phyloP scores from a whole-genome alignment of 1,139 yeast genomes.

The Lodderomyces metapsilosis region DNA sequence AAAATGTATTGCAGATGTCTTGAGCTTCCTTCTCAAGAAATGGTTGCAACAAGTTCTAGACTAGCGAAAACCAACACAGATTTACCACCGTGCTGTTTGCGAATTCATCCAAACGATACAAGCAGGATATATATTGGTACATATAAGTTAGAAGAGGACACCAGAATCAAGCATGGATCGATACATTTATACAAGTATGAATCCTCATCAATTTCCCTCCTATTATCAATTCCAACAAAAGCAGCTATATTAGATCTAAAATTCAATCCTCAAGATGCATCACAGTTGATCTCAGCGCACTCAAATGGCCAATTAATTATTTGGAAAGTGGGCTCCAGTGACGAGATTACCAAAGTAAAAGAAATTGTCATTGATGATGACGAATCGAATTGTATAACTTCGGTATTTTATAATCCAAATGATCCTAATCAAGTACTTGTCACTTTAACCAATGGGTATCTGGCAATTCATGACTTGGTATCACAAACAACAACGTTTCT shows the following conservation, averaged over 20 bases:
- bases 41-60: slow-evolving; percentile 17
- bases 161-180: slow-evolving; percentile 66
- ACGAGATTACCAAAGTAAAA: slow-evolving; percentile 19
- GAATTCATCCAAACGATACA: slow-evolving; percentile 53
- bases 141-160: slow-evolving; percentile 59
- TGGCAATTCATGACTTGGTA: slow-evolving; percentile 32
- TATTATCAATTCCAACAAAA: slow-evolving; percentile 15
- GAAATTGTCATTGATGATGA: slow-evolving; percentile 42
- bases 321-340: slow-evolving; percentile 48
- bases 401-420: slow-evolving; percentile 59
- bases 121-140: slow-evolving; percentile 67
- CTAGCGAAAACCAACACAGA: slow-evolving; percentile 36
- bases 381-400: slow-evolving; percentile 55
- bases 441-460: slow-evolving; percentile 62
- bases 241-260: slow-evolving; percentile 81
- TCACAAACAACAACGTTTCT: slow-evolving; percentile 17
- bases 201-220: slow-evolving; percentile 9
- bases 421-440: slow-evolving; percentile 34
- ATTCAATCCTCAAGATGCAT: slow-evolving; percentile 52
- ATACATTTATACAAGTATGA: slow-evolving; percentile 55
- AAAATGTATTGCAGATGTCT: not conserved
- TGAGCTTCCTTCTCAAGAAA: slow-evolving; percentile 1
- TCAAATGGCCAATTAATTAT: slow-evolving; percentile 71
- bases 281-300: slow-evolving; percentile 62
- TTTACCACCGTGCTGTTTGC: slow-evolving; percentile 82